A percentile compares a stretch with the other conserved stretches of the same genome.
These are phyloP conservation scores for Cupressus sempervirens DNA, from an alignment of 75 land plant genomes.

Conservation along the genomic window DNA sequence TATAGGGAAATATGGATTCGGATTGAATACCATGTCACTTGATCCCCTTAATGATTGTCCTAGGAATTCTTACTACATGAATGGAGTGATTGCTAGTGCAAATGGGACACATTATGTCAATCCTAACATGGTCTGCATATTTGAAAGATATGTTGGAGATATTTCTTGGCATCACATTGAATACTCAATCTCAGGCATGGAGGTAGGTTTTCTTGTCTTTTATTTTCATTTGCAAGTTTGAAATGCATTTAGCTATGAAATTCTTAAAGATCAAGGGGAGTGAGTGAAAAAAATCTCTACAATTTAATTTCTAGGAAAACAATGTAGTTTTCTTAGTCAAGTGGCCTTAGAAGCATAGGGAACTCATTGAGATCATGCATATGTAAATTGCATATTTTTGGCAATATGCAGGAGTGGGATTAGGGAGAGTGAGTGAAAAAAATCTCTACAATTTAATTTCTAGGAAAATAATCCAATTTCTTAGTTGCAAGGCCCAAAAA, in stretches of 20 bases:
- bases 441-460: too few species aligned
- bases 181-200: conserved; percentile 47
- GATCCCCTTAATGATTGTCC: conserved; percentile 93
- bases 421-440: too few species aligned
- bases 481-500: background rate
- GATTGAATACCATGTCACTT: conserved; percentile 61
- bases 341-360: too few species aligned
- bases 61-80: conserved; percentile 68
- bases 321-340: too few species aligned
- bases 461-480: background rate
- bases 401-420: too few species aligned
- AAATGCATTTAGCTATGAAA: background rate
- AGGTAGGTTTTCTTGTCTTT: conserved; percentile 28
- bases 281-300: too few species aligned
- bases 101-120: conserved; percentile 70
- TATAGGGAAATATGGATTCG: conserved; percentile 89
- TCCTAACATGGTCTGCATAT: conserved; percentile 71
- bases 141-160: conserved; percentile 81
- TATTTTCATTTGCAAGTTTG: conserved; percentile 4
- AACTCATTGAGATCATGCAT: too few species aligned
- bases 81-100: conserved; percentile 57
- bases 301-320: too few species aligned
- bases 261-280: background rate
- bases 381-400: too few species aligned
- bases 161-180: conserved; percentile 82